Conservation (phyloP, 495 filamentous ascomycete species). For the Talaromyces borbonicus region DNA sequence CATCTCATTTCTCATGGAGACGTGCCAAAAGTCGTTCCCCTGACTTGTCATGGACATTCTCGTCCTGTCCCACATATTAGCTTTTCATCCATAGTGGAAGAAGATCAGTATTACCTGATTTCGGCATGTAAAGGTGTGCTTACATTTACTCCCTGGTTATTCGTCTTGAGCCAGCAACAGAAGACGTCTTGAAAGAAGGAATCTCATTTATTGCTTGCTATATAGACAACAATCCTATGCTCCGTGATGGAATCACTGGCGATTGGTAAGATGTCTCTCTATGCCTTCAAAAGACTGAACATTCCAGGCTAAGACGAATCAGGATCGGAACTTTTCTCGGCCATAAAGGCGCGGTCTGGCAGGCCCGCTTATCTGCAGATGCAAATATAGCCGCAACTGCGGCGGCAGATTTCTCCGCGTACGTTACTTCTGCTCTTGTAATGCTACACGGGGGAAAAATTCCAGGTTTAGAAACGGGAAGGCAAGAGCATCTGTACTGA, state of each 20-base stretch:
- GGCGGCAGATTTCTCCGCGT: conserved; percentile 94
- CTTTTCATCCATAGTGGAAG: conserved; percentile 80
- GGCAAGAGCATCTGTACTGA: background rate
- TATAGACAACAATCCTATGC: conserved; percentile 92
- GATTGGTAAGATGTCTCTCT: conserved; percentile 66
- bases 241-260: conserved; percentile 90
- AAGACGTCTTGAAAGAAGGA: background rate
- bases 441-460: too few relatives aligned
- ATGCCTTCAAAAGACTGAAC: background rate
- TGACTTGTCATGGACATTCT: conserved; percentile 96
- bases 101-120: conserved; percentile 85
- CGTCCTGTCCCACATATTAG: conserved; percentile 90
- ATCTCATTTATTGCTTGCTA: background rate
- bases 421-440: conserved; percentile 22
- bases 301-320: background rate
- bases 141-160: too few relatives aligned
- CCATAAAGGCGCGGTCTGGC: conserved; percentile 97
- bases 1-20: conserved; percentile 27
- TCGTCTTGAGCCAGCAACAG: too few relatives aligned
- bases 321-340: conserved; percentile 98
- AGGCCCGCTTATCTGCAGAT: conserved; percentile 81
- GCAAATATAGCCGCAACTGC: conserved; percentile 82
- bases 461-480: too few relatives aligned
- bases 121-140: conserved; percentile 91
- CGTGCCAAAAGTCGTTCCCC: conserved; percentile 67